These are phyloP conservation scores for Gracilaria caudata DNA, from an alignment of 23 red algal species.

Conservation along the genomic window DNA sequence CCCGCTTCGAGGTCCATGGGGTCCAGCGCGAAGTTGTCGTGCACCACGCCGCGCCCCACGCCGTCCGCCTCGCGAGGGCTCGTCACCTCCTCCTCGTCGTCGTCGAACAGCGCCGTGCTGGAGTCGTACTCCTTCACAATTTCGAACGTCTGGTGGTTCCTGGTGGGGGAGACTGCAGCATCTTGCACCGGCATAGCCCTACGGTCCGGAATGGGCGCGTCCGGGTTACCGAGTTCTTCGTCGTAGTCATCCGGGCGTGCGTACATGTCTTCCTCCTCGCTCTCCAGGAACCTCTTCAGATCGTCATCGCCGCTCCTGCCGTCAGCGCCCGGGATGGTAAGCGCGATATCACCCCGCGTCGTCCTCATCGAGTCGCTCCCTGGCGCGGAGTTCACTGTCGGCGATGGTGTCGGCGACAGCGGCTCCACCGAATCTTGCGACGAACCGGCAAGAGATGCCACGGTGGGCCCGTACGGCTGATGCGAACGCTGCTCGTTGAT, in stretches of 20 bases:
- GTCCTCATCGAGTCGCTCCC: neutral
- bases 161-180: neutral
- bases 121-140: slow-evolving; percentile 64
- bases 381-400: neutral
- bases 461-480: slow-evolving; percentile 41
- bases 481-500: slow-evolving; percentile 45
- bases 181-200: slow-evolving; percentile 10
- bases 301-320: slow-evolving; percentile 5
- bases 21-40: slow-evolving; percentile 38
- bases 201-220: slow-evolving; percentile 61
- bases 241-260: slow-evolving; percentile 60
- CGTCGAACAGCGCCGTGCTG: slow-evolving; percentile 42
- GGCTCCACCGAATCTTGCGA: neutral
- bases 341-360: neutral
- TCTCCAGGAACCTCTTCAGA: neutral
- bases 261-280: slow-evolving; percentile 30
- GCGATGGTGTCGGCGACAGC: neutral
- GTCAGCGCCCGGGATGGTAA: neutral
- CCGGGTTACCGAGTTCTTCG: slow-evolving; percentile 66
- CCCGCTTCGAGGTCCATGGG: slow-evolving; percentile 55
- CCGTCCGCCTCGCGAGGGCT: neutral
- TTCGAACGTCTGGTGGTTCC: slow-evolving; percentile 48
- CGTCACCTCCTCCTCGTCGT: slow-evolving; percentile 46
- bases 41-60: slow-evolving; percentile 44
- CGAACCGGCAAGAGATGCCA: neutral